These are phyloP conservation scores for Backusella westeae DNA, from an alignment of 192 early-diverging fungal species.

Conservation along the genomic window DNA sequence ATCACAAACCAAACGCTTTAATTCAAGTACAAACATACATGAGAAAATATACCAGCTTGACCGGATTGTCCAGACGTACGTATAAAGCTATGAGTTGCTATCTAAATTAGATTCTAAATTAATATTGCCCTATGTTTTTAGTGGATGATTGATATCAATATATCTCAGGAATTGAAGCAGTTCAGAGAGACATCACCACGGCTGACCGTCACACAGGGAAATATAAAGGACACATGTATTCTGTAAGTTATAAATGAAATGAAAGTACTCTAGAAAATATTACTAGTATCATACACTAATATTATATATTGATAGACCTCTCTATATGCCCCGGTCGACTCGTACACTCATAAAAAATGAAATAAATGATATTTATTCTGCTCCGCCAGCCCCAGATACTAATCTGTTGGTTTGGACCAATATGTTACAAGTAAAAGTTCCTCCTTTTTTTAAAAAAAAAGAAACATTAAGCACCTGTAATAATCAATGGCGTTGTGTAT, in stretches of 20 bases:
- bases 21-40: not conserved
- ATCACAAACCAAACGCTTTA: too few relatives aligned
- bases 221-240: not conserved
- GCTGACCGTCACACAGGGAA: not conserved
- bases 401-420: not conserved
- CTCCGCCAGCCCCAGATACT: not conserved
- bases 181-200: not conserved
- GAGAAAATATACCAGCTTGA: not conserved
- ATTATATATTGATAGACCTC: not conserved
- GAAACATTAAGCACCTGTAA: too few relatives aligned
- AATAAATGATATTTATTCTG: not conserved
- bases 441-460: too few relatives aligned
- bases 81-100: not conserved
- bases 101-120: not conserved
- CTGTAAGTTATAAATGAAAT: not conserved
- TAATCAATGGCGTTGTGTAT: too few relatives aligned
- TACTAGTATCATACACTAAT: not conserved
- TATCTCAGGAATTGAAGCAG: not conserved
- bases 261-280: not conserved
- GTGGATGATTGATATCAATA: not conserved
- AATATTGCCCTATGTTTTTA: not conserved
- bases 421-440: not conserved
- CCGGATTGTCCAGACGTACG: not conserved
- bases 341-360: not conserved
- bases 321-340: not conserved